These are phyloP conservation scores for Lasiosphaeria ovina DNA, from an alignment of 495 filamentous ascomycete species.

Conservation along the genomic window DNA sequence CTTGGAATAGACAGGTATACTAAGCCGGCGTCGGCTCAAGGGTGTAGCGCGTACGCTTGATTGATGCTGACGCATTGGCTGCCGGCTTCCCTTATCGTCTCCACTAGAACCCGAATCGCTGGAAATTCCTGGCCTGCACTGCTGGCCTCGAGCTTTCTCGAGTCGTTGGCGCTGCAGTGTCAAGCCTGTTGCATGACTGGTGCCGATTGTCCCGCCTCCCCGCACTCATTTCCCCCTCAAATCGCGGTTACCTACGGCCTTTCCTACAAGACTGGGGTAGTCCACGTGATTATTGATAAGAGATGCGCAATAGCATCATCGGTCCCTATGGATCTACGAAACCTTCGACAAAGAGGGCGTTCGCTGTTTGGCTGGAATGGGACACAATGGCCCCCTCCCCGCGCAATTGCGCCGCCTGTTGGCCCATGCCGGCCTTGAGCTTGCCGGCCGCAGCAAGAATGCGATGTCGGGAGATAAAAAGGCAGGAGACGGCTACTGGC, in stretches of 20 bases:
- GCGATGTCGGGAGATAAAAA: too few relatives aligned
- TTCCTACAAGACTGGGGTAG: conserved; percentile 25
- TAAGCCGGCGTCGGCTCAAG: too few relatives aligned
- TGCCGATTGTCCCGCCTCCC: background rate
- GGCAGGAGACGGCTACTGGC: too few relatives aligned
- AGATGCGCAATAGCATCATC: conserved; percentile 33
- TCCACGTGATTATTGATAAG: conserved; percentile 32
- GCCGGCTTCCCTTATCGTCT: background rate
- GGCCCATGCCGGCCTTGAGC: background rate
- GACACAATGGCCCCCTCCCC: conserved; percentile 1
- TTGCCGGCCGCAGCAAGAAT: too few relatives aligned
- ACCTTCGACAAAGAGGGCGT: conserved; percentile 27
- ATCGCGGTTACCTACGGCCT: conserved; percentile 34
- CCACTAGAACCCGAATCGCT: background rate
- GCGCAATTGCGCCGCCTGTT: background rate
- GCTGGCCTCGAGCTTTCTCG: background rate
- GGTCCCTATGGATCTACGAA: conserved; percentile 20
- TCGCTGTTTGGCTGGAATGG: conserved; percentile 16
- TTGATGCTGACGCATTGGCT: too few relatives aligned
- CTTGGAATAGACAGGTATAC: too few relatives aligned
- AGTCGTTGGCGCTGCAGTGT: background rate
- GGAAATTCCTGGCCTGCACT: background rate
- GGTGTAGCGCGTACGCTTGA: too few relatives aligned
- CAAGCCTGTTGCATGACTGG: background rate
- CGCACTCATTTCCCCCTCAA: background rate